Percentiles rank a stretch among this genome's conserved stretches.
phyloP scores from a whole-genome alignment of 495 filamentous ascomycete genomes.

The Penicillium riverlandense region DNA sequence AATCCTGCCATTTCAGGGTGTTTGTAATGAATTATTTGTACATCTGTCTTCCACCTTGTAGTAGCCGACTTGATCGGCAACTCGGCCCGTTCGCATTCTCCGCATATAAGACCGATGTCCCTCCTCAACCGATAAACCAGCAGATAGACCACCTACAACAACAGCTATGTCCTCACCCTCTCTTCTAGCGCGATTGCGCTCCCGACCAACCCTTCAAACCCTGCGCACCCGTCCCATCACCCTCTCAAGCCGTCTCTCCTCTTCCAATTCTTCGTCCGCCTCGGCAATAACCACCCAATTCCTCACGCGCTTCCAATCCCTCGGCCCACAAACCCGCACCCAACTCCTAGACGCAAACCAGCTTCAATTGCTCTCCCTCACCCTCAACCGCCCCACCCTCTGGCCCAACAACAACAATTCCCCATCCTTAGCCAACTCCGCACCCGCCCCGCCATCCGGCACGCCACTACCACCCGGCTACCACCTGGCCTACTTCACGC shows the following conservation, averaged over 20 bases:
- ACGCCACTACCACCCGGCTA: slow-evolving; percentile 56
- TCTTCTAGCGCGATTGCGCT: too few relatives aligned
- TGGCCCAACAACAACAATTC: slow-evolving; percentile 10
- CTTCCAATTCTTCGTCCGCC: slow-evolving; percentile 11
- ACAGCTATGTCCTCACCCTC: too few relatives aligned
- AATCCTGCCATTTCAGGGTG: background rate
- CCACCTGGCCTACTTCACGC: slow-evolving; percentile 69
- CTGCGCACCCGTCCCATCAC: slow-evolving; percentile 3
- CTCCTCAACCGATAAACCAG: background rate
- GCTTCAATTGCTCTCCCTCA: slow-evolving; percentile 47
- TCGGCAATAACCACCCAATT: slow-evolving; percentile 35
- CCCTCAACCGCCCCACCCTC: slow-evolving; percentile 41
- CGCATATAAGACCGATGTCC: slow-evolving; percentile 5
- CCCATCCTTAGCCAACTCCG: slow-evolving; percentile 22
- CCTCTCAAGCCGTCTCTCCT: background rate
- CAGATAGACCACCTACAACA: too few relatives aligned
- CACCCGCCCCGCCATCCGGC: slow-evolving; percentile 15
- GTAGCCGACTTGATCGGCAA: slow-evolving; percentile 4
- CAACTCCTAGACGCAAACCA: slow-evolving; percentile 53
- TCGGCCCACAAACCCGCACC: slow-evolving; percentile 33
- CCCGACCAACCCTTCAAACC: background rate
- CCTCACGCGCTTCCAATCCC: slow-evolving; percentile 32
- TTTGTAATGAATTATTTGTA: background rate
- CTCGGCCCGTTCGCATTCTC: slow-evolving; percentile 8
- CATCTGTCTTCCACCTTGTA: too few relatives aligned